Evolutionary conservation across 192 early-diverging fungal species (phyloP), one percentile per base, ranked within the genome.

Genomic region (Diversispora epigaea): DNA sequence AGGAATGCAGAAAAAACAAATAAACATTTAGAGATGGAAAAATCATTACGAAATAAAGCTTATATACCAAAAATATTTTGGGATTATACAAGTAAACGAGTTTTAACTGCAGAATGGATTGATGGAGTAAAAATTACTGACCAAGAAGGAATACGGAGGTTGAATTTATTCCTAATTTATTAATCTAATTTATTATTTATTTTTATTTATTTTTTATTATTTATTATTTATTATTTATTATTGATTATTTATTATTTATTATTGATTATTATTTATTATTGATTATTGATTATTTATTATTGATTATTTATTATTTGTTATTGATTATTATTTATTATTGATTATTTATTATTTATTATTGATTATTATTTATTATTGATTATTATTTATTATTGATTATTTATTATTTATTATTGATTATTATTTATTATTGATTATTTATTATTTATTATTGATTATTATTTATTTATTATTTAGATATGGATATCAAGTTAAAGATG

Each of bases 21-120:
- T 62, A 81, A 88, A 21, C 63, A 88, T 40, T 71, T 85, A 0
- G 81, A 81, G 44, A 69, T 80, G 32, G 89, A 92, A 60, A 60
- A 73, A 11, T 76, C 76, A 60, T 77, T 95, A 40, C 65, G 77
- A 6, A 56, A 78, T 12, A 66, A 76, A 19, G 90, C 91, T 22
- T 88, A 96, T 83, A 84, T 98, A 4, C 96, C 96, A 6, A 86
- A 84, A 49, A 88, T 96, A 43, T 87, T 87, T 50, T 89, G 90
- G 84, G 87, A 92, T 0, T 84, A 79, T 52, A 94, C 92, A 6
- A 81, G 89, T 0, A 83, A 82, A 46, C 78, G 90, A 47, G 86
- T 98, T 4, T 82, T 98, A 87, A 91, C 93, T 0, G 88, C 91
- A 14, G 96, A 98, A 76, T 98, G 94, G 94, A 89, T 95, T 43